Evolutionary conservation across 2,329 filamentous ascomycete species (phyloP), one percentile per base, ranked within the genome.

Genomic region (Seiridium cupressi): DNA sequence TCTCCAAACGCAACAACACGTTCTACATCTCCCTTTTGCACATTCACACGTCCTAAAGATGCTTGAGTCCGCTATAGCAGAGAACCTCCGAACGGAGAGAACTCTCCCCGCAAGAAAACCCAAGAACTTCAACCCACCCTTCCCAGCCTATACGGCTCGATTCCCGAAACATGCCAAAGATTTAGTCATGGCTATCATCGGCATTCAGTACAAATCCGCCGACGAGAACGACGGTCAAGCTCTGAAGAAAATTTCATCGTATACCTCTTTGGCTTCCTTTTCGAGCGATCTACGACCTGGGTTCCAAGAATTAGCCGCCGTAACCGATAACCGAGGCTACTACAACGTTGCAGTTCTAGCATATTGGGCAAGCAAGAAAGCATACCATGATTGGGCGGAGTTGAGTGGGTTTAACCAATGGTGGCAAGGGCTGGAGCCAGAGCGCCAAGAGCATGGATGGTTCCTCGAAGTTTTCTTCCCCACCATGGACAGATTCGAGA

Each of bases 391-490:
- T 4, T 79, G 76, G 77, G 61, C 69, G 3, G 51, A 44, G 3
- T 51, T 67, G 26, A 74, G 72, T 7, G 76, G 73, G 1, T 79
- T 79, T 57, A 54, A 66, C 5, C 47, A 53, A 2, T 79, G 76
- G 76, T 79, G 77, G 77, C 55, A 71, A 3, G 62, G 55, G 3
- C 62, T 74, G 1, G 61, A 73, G 8, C 62, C 66, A 9, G 65
- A 63, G n/a, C 54, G 46, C 3, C 63, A 51, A 9, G 60, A 74
- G 32, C 57, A 59, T 11, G 77, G 78, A 10, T 80, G 74, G 74
- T 80, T 80, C 64, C 65, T 74, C 31, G 77, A 81, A 63, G 64
- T 78, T 36, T 73, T 81, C 59, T 66, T 71, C 34, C 78, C 78
- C 2, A 69, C 73, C 1, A 65, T 78, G 2, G 76, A 80, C 60